Evolutionary conservation across 2,329 filamentous ascomycete genomes (phyloP).

Genomic region (Rhynchosporium secalis): DNA sequence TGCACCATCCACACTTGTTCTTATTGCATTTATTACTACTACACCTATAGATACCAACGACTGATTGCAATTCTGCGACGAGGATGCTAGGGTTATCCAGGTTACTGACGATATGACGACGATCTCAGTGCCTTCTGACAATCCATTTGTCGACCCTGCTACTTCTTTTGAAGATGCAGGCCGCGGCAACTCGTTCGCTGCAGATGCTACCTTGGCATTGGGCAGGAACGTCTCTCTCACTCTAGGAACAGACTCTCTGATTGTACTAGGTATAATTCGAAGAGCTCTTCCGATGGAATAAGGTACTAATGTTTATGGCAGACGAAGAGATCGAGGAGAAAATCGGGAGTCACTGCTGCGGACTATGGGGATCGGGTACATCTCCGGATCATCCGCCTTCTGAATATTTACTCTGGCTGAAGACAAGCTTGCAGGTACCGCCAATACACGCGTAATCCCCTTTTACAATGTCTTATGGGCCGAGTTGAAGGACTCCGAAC

Average conservation of each 20-base stretch:
- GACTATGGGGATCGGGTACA: slow-evolving; percentile 51
- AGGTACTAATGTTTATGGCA: slow-evolving; percentile 30
- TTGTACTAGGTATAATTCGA: slow-evolving; percentile 52
- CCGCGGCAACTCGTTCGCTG: slow-evolving; percentile 39
- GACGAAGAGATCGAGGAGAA: slow-evolving; percentile 55
- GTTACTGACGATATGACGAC: slow-evolving; percentile 27
- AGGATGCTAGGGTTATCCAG: slow-evolving; percentile 29
- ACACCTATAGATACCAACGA: not conserved
- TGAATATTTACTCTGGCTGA: slow-evolving; percentile 22
- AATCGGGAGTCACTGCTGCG: slow-evolving; percentile 55
- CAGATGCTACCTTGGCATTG: slow-evolving; percentile 51
- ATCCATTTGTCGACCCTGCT: slow-evolving; percentile 43
- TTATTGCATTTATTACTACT: slow-evolving; percentile 9
- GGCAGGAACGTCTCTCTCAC: slow-evolving; percentile 60
- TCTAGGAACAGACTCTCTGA: slow-evolving; percentile 58
- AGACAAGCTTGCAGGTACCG: slow-evolving; percentile 30
- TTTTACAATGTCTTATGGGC: slow-evolving; percentile 87
- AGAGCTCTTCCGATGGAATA: not conserved
- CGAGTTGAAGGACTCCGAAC: slow-evolving; percentile 57
- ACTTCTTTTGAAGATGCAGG: slow-evolving; percentile 39
- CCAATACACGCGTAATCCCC: slow-evolving; percentile 57
- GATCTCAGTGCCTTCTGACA: slow-evolving; percentile 33
- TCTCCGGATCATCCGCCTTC: slow-evolving; percentile 14
- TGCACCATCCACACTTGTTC: not conserved
- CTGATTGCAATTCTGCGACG: not conserved